phyloP scores from a whole-genome alignment of 202 grass and related monocot genomes.

The Carex arenaria region DNA sequence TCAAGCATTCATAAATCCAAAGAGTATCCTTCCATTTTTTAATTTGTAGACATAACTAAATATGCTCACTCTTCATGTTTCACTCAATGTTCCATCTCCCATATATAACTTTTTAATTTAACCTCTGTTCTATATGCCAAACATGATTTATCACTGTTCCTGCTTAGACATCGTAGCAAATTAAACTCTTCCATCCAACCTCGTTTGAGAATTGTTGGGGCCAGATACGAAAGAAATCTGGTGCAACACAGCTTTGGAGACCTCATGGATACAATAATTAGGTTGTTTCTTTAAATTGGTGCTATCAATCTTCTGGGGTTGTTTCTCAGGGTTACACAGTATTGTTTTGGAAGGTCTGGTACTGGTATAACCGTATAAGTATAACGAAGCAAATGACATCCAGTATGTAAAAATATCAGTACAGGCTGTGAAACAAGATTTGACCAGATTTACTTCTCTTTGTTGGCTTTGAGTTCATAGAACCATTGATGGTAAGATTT shows the following conservation, averaged over 20 bases:
- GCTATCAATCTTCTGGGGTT: not conserved
- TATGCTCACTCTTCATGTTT: not conserved
- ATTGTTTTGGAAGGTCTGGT: not conserved
- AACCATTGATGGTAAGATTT: not conserved
- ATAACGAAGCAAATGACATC: not conserved
- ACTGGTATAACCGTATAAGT: not conserved
- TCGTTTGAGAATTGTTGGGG: not conserved
- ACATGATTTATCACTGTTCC: not conserved
- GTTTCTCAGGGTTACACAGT: too few relatives aligned
- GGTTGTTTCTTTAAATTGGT: not conserved
- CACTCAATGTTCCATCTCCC: not conserved
- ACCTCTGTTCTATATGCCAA: not conserved
- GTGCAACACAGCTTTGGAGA: not conserved
- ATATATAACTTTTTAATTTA: not conserved
- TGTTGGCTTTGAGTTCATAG: not conserved
- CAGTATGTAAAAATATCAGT: not conserved
- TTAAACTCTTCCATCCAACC: not conserved
- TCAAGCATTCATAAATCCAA: not conserved
- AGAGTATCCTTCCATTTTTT: not conserved
- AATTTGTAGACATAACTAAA: not conserved
- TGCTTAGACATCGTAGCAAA: not conserved
- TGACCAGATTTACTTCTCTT: not conserved
- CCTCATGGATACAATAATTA: not conserved
- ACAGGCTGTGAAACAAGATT: not conserved
- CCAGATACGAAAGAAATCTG: not conserved